These are phyloP conservation scores for Aspergillus sclerotiicarbonarius DNA, from an alignment of 495 filamentous ascomycete species.

Conservation along the genomic window DNA sequence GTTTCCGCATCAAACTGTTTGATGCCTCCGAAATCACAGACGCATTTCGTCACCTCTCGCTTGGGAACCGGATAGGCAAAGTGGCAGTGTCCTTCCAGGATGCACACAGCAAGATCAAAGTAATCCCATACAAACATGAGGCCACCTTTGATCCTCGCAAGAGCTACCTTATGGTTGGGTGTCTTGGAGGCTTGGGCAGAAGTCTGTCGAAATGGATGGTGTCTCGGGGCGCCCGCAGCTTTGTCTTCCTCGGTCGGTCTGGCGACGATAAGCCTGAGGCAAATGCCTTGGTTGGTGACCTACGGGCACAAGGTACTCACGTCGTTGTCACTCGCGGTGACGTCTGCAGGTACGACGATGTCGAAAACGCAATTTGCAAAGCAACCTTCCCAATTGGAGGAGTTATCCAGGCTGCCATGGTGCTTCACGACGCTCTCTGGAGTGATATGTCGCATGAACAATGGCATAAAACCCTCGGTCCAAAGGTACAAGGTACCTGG, in stretches of 20 bases:
- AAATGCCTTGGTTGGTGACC: not conserved
- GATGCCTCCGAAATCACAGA: not conserved
- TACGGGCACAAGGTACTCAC: constrained; percentile 3
- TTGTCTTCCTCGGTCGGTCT: constrained; percentile 9
- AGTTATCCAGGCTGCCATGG: constrained; percentile 10
- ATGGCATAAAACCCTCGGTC: constrained; percentile 2
- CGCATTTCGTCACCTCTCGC: not conserved
- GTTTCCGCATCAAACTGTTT: not conserved
- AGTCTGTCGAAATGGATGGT: constrained; percentile 8
- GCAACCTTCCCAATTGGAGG: not conserved
- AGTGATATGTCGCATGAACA: not conserved
- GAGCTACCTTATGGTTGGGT: constrained; percentile 8
- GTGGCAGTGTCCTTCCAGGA: not conserved
- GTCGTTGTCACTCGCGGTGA: constrained; percentile 5
- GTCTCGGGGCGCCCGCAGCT: not conserved
- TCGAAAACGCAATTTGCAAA: not conserved
- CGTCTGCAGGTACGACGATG: not conserved
- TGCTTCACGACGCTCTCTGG: not conserved
- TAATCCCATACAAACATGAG: not conserved
- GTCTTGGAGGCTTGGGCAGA: constrained; percentile 8
- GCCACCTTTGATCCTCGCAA: not conserved
- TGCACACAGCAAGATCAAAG: not conserved
- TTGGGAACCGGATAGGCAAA: not conserved
- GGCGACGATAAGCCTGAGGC: not conserved
- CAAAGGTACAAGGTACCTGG: constrained; percentile 9